A percentile compares a stretch with the other conserved stretches of the same genome.
Conservation (phyloP, 352 stramenopile genomes). For the Phytophthora pini region DNA sequence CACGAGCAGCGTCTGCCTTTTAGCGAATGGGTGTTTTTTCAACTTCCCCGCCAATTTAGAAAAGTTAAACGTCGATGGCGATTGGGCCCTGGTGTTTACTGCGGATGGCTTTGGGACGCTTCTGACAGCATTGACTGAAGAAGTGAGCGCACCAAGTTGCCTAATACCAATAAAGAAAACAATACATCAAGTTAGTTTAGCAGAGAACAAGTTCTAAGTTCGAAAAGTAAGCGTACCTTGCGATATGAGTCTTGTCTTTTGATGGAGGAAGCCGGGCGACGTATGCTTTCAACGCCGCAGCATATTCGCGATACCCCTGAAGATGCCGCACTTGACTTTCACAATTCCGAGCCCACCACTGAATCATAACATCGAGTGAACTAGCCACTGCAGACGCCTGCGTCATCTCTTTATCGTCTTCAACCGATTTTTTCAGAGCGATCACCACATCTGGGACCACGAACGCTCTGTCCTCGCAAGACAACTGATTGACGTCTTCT, state of each 20-base stretch:
- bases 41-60: not conserved
- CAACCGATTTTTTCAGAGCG: conserved; percentile 14
- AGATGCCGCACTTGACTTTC: conserved; percentile 8
- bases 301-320: conserved; percentile 10
- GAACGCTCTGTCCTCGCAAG: not conserved
- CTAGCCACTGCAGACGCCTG: conserved; percentile 2
- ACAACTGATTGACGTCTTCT: conserved; percentile 8
- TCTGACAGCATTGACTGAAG: conserved; percentile 2
- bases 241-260: not conserved
- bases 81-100: not conserved
- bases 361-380: conserved; percentile 6
- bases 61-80: not conserved
- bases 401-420: conserved; percentile 4
- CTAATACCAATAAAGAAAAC: conserved; percentile 1
- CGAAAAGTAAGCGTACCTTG: conserved; percentile 6
- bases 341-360: conserved; percentile 6
- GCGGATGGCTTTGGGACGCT: not conserved
- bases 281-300: conserved; percentile 7
- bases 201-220: not conserved
- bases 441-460: conserved; percentile 15
- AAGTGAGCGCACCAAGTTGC: not conserved
- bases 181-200: not conserved
- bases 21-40: not conserved
- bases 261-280: conserved; percentile 3
- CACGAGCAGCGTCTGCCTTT: not conserved